A percentile compares a stretch with the other conserved stretches of the same genome.
phyloP scores from a whole-genome alignment of 2,329 filamentous ascomycete species.

The Pseudogymnoascus sp. region DNA sequence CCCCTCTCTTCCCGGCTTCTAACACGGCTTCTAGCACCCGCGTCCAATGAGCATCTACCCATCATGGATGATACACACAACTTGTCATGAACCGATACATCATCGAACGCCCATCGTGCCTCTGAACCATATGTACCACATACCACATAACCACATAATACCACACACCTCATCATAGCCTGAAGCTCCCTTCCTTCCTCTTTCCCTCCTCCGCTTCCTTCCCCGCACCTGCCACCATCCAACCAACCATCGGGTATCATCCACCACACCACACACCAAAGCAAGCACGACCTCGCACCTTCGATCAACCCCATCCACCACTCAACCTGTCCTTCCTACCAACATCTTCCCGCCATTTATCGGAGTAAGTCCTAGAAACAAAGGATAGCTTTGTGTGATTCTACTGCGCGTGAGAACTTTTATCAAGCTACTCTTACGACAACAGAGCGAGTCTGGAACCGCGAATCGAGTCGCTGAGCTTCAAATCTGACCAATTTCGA shows the following conservation, averaged over 20 bases:
- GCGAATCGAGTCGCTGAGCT: neutral
- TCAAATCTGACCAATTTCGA: neutral
- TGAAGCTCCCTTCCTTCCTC: neutral
- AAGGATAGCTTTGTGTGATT: neutral
- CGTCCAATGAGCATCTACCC: neutral
- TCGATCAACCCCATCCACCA: neutral
- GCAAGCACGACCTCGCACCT: neutral
- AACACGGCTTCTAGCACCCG: neutral
- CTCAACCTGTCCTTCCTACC: neutral
- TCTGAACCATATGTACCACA: slow-evolving; percentile 2
- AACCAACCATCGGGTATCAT: neutral
- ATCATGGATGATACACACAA: slow-evolving; percentile 8
- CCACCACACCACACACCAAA: neutral
- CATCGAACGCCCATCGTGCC: neutral
- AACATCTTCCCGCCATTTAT: neutral
- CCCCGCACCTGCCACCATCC: neutral
- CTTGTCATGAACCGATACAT: slow-evolving; percentile 2
- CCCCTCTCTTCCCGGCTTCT: neutral
- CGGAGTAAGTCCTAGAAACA: neutral
- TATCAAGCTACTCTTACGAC: neutral
- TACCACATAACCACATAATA: neutral
- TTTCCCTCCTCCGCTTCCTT: neutral
- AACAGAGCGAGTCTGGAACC: neutral
- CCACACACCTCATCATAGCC: slow-evolving; percentile 5
- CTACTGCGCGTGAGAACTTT: neutral